Evolutionary conservation across 495 filamentous ascomycete species (phyloP), one percentile per base, ranked within the genome.

Genomic region (Delitschia confertaspora): DNA sequence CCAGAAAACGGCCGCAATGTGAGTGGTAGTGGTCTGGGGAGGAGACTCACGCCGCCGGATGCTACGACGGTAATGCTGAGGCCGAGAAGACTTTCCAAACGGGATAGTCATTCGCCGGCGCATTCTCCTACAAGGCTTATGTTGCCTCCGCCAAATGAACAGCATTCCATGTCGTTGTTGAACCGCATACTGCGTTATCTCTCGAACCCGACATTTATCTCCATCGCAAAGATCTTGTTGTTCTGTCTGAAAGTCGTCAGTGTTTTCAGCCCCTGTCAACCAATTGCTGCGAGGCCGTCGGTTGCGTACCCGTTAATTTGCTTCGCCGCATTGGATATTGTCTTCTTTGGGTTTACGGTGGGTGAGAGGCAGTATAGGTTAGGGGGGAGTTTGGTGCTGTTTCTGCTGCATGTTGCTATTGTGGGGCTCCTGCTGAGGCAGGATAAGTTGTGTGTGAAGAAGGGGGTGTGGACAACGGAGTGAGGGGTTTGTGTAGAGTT

Each of bases 271-370:
- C 72, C 76, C 4, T 87, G 82, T 60, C 66, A 66, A 10, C 82
- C 82, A 0, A 60, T 73, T n/a, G 73, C 73, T 0, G 68, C 71
- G 8, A 74, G 72, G 33, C 65, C 75, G 3, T 73, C 66, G 66
- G 59, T 82, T 19, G 63, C 69, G 21, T 85, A 81, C 51, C 74
- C 79, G 22, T 58, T 85, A 13, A 59, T 85, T 4, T 56, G 65
- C 11, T 49, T 82, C 4, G 79, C 80, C 14, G 69, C 69, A 0
- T 42, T 82, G 3, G 75, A 79, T 27, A 49, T 53, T 10, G 11
- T 47, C 4, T 42, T 41, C 18, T 18, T 45, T 10, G 38, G 47
- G 6, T 18, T 51, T 14, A 51, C 46, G 0, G 26, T 48, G 19
- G n/a, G 30, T 29, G 42, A 51, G 24, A 20, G 49, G 13, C 33